Evolutionary conservation across 2,329 filamentous ascomycete genomes (phyloP), one percentile per base, ranked within the genome.

Genomic region (Pseudonectria foliicola): DNA sequence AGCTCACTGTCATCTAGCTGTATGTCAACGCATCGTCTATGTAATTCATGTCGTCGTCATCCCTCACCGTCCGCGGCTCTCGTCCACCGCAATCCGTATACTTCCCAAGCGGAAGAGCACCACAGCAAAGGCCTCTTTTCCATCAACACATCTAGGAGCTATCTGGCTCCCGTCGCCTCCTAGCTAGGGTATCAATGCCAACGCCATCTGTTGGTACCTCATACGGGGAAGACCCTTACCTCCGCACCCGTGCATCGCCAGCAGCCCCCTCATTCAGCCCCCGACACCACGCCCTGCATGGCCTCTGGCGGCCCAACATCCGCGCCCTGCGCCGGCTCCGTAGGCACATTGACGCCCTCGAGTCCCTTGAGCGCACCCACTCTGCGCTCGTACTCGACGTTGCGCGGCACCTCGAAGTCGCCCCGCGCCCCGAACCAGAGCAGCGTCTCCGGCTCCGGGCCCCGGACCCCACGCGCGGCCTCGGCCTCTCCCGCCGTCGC

Each of bases 381-480:
- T 43, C 62, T 63, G 27, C 60, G 56, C 48, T 59, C 56, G 30
- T 59, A 64, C 34, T 71, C 66, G 13, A 72, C 55, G 27, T 70
- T 68, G 6, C 45, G 50, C 18, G 69, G 65, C 33, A 72, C 46
- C 12, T 65, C 60, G 38, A 64, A 62, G 40, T 71, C 64, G 4
- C 67, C 67, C 27, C 63, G 55, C 11, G 61, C 56, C 14, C 55
- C 56, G 38, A 70, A 65, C 65, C 66, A 71, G 24, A 73, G 53
- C 34, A 71, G 32, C 36, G 67, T 61, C 48, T 73, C 70, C 12
- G 62, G 65, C 48, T 71, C 64, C 2, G 63, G 57, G 0, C 58
- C 63, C 15, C 49, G 55, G 6, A 52, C 53, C 10, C 44, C 49
- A 30, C 47, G 49, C 25, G 54, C 73, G 12, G 34, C 34, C n/a